Percentiles rank a stretch among this genome's conserved stretches.
Evolutionary conservation across 2,329 filamentous ascomycete species (phyloP).

Genomic region (Xylaria sp.): DNA sequence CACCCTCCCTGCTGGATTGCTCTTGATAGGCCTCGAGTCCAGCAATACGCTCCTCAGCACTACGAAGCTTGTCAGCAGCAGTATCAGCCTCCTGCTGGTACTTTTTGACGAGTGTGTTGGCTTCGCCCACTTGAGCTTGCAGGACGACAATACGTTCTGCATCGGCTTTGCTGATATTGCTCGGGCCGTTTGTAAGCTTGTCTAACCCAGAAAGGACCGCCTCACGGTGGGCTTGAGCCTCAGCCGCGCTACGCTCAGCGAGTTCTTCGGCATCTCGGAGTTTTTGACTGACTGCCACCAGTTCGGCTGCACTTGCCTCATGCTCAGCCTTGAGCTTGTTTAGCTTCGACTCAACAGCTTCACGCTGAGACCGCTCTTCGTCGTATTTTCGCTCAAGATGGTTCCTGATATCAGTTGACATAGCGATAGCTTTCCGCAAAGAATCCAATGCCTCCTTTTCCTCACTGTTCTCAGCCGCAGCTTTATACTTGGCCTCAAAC

Average conservation of each 20-base stretch:
- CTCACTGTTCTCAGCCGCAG: slow-evolving; percentile 69
- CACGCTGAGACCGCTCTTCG: slow-evolving; percentile 78
- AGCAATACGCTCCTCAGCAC: slow-evolving; percentile 94
- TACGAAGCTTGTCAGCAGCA: slow-evolving; percentile 86
- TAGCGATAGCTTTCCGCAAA: slow-evolving; percentile 76
- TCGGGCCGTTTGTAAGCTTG: slow-evolving; percentile 66
- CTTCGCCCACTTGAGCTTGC: slow-evolving; percentile 78
- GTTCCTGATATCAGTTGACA: slow-evolving; percentile 77
- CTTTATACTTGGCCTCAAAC: slow-evolving; percentile 70
- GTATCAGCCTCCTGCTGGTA: slow-evolving; percentile 88
- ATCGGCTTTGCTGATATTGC: slow-evolving; percentile 54
- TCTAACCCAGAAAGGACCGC: slow-evolving; percentile 84
- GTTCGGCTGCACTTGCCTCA: slow-evolving; percentile 77
- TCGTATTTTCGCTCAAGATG: slow-evolving; percentile 81
- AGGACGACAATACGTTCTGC: slow-evolving; percentile 74
- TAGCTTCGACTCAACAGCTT: slow-evolving; percentile 77
- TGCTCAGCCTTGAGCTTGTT: slow-evolving; percentile 80
- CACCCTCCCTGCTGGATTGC: slow-evolving; percentile 90
- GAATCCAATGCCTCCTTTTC: slow-evolving; percentile 74
- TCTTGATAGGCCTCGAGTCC: slow-evolving; percentile 97
- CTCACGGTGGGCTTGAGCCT: slow-evolving; percentile 83
- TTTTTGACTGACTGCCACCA: slow-evolving; percentile 75
- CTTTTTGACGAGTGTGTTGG: slow-evolving; percentile 81
- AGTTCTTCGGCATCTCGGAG: slow-evolving; percentile 87
- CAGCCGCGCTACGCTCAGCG: slow-evolving; percentile 83